phyloP scores from a whole-genome alignment of 129 eudicot genomes.

The Saposhnikovia divaricata region DNA sequence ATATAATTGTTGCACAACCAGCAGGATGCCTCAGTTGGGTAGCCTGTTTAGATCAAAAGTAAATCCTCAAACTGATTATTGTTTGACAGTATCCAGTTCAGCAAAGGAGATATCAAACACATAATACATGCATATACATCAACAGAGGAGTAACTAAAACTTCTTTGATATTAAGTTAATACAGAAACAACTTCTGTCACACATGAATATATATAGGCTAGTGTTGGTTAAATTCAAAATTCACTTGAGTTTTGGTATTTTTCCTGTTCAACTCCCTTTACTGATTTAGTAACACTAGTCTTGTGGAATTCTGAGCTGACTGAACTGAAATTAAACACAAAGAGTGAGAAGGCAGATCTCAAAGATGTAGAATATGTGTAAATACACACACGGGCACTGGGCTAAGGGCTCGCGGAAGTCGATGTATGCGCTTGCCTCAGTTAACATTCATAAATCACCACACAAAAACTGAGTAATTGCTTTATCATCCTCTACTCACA shows the following conservation, averaged over 20 bases:
- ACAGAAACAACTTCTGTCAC: not conserved
- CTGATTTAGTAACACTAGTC: not conserved
- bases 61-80: not conserved
- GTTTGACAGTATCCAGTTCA: not conserved
- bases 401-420: not conserved
- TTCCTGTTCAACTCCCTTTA: not conserved
- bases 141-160: not conserved
- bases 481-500: not conserved
- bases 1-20: slow-evolving; percentile 67
- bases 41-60: slow-evolving; percentile 48
- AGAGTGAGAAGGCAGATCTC: not conserved
- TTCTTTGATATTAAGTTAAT: not conserved
- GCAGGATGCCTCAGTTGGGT: slow-evolving; percentile 74
- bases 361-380: not conserved
- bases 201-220: not conserved
- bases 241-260: not conserved
- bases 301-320: not conserved
- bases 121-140: not conserved
- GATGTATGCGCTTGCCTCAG: not conserved
- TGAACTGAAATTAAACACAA: too few relatives aligned
- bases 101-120: not conserved
- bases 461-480: not conserved
- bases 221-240: not conserved
- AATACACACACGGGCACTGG: not conserved
- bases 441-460: not conserved